Evolutionary conservation across 208 protist species (phyloP).

Genomic region (Novymonas esmeraldas): DNA sequence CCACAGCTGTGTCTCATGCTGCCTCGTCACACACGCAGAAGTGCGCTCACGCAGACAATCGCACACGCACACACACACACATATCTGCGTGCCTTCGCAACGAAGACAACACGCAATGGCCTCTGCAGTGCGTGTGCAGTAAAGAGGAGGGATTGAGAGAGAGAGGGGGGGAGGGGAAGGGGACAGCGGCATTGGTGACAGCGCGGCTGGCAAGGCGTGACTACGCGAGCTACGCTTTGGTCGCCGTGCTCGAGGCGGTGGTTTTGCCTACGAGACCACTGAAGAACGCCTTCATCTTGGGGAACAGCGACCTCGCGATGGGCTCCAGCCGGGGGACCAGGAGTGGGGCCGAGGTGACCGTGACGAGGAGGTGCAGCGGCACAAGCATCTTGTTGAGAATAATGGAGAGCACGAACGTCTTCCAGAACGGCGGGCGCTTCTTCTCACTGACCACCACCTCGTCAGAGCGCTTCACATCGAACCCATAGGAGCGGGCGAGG

Average conservation of each 20-base stretch:
- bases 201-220: too few species aligned
- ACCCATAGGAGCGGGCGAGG: conserved; percentile 67
- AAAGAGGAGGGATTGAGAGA: too few species aligned
- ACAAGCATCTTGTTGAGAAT: conserved; percentile 86
- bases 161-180: too few species aligned
- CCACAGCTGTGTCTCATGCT: too few species aligned
- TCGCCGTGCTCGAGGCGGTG: not conserved
- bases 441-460: conserved; percentile 25
- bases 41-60: too few species aligned
- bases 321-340: conserved; percentile 72
- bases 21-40: too few species aligned
- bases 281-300: conserved; percentile 26
- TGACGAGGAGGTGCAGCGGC: conserved; percentile 67
- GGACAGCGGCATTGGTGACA: too few species aligned
- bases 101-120: too few species aligned
- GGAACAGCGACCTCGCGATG: conserved; percentile 50
- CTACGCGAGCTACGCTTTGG: not conserved
- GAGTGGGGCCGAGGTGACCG: conserved; percentile 64
- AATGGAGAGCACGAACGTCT: conserved; percentile 65
- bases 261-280: conserved; percentile 30
- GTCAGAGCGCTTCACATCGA: conserved; percentile 49
- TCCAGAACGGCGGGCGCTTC: conserved; percentile 60
- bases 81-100: too few species aligned
- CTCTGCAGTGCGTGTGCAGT: too few species aligned
- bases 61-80: too few species aligned